Base-by-base conservation (phyloP, 805 yeast genomes). In the Starmerella etchellsii region DNA sequence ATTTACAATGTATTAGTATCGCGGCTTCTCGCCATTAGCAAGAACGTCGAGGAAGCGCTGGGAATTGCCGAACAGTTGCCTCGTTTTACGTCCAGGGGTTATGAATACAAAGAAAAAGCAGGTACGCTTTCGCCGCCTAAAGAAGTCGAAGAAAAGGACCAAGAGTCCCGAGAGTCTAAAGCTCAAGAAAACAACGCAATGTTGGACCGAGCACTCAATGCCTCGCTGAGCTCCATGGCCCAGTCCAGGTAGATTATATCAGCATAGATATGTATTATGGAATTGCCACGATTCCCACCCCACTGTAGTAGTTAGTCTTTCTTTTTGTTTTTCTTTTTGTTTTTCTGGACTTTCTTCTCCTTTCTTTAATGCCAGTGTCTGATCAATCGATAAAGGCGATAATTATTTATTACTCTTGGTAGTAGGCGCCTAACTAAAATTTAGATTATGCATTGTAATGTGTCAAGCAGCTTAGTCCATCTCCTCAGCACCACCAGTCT, bases 1-100 rank as follows among this genome's bases (percentile, higher is more conserved):
- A 68, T 82, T 1, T 75, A 76, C 54, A 76, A 81, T 29, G 70
- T 87, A 2, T 65, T 88, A 6, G 72, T 81, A 16, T 76, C 87
- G 27, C 64, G 96, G 44, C 59, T 84, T 26, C 61, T 77, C 48
- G 68, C 78, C 31, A 65, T 76, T 2, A 61, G 63, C 7, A 54
- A 57, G 36, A 56, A 61, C 42, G 53, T 78, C 31, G 61, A 67
- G 20, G 64, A 69, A 25, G 72, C 79, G 0, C 53, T 77, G 32
- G 57, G 62, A 14, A 58, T 58, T 21, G 60, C 78, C 4, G 69
- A 68, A 30, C 56, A 62, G 15, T 52, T 78, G 38, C 71, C 78
- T 0, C 63, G 64, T 18, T 77, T 73, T 53, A 68, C 75, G 6
- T 78, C 81, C 0, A 66, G 79, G 1, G 84, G 84, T 1, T 75